A percentile compares a stretch with the other conserved stretches of the same genome.
Evolutionary conservation across 2,329 filamentous ascomycete species (phyloP).

Genomic region (Calonectria pseudoreteaudii): DNA sequence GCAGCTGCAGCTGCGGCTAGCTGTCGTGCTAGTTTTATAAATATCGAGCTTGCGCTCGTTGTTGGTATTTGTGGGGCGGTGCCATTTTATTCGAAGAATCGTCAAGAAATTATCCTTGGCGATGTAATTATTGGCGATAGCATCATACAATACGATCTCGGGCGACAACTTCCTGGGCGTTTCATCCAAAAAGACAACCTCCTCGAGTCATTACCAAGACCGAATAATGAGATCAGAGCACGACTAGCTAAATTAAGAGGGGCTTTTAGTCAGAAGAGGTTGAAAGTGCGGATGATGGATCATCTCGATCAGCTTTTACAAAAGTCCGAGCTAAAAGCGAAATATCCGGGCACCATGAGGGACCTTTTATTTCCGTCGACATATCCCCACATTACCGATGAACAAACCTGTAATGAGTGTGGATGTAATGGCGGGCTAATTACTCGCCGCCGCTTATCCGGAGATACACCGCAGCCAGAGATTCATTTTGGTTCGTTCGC

Average conservation of each 20-base stretch:
- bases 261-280: neutral
- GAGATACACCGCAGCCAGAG: neutral
- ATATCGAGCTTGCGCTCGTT: constrained; percentile 1
- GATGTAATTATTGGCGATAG: constrained; percentile 44
- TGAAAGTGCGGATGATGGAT: neutral
- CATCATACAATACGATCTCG: constrained; percentile 46
- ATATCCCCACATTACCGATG: neutral
- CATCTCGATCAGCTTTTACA: neutral
- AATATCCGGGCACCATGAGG: neutral
- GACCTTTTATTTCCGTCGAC: neutral
- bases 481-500: constrained; percentile 24
- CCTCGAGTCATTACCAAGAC: constrained; percentile 33
- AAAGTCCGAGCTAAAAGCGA: neutral
- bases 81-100: constrained; percentile 15
- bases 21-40: neutral
- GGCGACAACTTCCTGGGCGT: constrained; percentile 33
- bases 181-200: constrained; percentile 38
- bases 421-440: neutral
- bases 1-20: neutral
- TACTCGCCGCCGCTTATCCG: neutral
- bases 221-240: constrained; percentile 35
- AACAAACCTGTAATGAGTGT: neutral
- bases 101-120: constrained; percentile 37
- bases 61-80: constrained; percentile 30
- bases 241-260: constrained; percentile 38